A percentile compares a stretch with the other conserved stretches of the same genome.
These are phyloP conservation scores for Cladosporium sp. DNA, from an alignment of 2,329 filamentous ascomycete genomes.

Conservation along the genomic window DNA sequence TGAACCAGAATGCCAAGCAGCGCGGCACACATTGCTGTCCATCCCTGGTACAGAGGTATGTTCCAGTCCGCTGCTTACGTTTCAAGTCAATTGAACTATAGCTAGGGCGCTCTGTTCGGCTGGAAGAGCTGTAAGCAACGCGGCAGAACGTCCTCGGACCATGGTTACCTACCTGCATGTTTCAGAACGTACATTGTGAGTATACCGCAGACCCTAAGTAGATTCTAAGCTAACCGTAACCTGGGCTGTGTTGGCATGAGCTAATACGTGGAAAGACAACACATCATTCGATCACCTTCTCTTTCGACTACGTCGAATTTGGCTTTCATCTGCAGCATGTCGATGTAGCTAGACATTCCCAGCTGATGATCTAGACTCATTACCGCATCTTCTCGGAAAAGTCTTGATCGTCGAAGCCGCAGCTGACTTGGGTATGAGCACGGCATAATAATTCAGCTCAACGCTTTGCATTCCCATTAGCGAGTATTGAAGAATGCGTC, in stretches of 20 bases:
- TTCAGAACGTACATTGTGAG: background rate
- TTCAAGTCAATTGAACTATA: background rate
- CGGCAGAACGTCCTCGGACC: background rate
- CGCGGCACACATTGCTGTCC: background rate
- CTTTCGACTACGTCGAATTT: background rate
- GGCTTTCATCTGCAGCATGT: background rate
- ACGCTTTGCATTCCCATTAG: background rate
- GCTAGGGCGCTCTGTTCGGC: background rate
- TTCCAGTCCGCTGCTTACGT: background rate
- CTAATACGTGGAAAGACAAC: background rate
- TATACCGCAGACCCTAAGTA: background rate
- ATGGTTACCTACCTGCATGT: background rate
- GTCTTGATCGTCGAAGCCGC: background rate
- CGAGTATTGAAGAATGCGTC: background rate
- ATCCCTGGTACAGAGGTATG: background rate
- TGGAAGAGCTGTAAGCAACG: background rate
- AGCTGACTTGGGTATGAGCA: background rate
- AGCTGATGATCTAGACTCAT: background rate
- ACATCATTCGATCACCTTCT: background rate
- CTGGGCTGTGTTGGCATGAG: constrained; percentile 3
- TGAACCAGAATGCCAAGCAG: background rate
- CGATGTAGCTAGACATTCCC: background rate
- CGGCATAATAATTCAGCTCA: background rate
- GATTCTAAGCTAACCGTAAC: background rate
- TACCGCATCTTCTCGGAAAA: constrained; percentile 1